A percentile compares a stretch with the other conserved stretches of the same genome.
Evolutionary conservation across 345 rosid genomes (phyloP).

Genomic region (Melaleuca alternifolia): DNA sequence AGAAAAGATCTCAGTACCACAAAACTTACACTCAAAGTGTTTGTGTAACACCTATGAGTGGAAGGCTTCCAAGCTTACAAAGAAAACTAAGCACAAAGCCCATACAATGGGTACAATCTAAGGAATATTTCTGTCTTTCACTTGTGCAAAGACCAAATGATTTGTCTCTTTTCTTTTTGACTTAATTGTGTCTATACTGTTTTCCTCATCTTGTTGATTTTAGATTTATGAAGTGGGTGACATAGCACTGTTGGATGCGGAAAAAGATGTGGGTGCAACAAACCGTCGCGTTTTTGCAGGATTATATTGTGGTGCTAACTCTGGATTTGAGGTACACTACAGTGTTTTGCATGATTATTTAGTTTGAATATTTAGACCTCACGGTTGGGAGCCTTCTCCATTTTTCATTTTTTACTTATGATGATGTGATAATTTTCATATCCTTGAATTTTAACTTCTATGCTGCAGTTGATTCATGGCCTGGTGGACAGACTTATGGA

Average conservation of each 20-base stretch:
- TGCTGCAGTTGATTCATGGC: conserved; percentile 73
- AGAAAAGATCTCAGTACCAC: too few species aligned
- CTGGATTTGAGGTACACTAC: conserved; percentile 83
- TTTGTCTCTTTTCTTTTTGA: background rate
- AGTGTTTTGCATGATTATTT: background rate
- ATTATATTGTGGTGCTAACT: conserved; percentile 75
- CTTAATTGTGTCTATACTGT: background rate
- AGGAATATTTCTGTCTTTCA: background rate
- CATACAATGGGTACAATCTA: too few species aligned
- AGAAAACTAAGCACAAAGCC: too few species aligned
- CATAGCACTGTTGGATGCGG: conserved; percentile 46
- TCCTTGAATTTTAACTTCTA: background rate
- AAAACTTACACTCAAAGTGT: too few species aligned
- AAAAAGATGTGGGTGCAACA: conserved; percentile 74
- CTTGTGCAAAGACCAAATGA: background rate
- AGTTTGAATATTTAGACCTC: background rate
- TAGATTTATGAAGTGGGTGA: conserved; percentile 90
- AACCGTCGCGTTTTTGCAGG: conserved; percentile 67
- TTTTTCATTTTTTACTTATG: background rate
- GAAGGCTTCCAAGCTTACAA: too few species aligned
- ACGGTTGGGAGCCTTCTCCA: background rate
- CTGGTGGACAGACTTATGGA: conserved; percentile 89
- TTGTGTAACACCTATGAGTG: too few species aligned
- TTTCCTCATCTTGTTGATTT: background rate
- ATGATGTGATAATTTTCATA: background rate